Evolutionary conservation across 1,139 yeast species (phyloP), one percentile per base, ranked within the genome.

Genomic region (Zhuliangozyma blackwelliae): DNA sequence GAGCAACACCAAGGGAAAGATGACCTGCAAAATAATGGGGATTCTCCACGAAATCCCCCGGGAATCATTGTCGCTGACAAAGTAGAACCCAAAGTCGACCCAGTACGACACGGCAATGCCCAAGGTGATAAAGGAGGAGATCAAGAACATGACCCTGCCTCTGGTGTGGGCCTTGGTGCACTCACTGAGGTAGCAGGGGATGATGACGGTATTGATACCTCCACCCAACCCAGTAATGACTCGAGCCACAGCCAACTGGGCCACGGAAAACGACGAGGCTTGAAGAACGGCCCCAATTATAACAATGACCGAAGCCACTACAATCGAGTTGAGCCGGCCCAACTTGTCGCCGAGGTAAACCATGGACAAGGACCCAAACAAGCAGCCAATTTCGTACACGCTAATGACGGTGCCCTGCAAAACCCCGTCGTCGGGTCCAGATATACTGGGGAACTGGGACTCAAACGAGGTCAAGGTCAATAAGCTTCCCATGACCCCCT

Each of bases 401-500:
- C 65, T 65, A 45, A 64, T 55, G 5, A 57, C 58, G 28, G 58
- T 50, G 10, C 70, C 70, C 46, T 63, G 69, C 37, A 56, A 47
- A 19, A 67, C 60, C 9, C 39, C 30, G 16, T 46, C 48, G 23
- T 48, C 43, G 10, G 47, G 47, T 2, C 62, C 52, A 47, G 63
- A 55, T 32, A 65, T 59, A 26, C 54, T 49, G 0, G 74, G 72
- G 50, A 73, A 67, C 11, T 63, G 57, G 25, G 59, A 49, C 45
- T 61, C 48, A 43, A 72, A 72, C 3, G 63, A 48, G 3, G 55
- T 55, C 32, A 70, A 54, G 0, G 75, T 68, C 36, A 73, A 55
- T 32, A 72, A 57, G 20, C 68, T 57, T 28, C 76, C 75, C 68
- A 72, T 66, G 25, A 73, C 74, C 28, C 77, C 75, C 48, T 74